Percentiles rank a stretch among this genome's conserved stretches.
These are phyloP conservation scores for Wickerhamomyces chambardii DNA, from an alignment of 805 yeast species.

Conservation along the genomic window DNA sequence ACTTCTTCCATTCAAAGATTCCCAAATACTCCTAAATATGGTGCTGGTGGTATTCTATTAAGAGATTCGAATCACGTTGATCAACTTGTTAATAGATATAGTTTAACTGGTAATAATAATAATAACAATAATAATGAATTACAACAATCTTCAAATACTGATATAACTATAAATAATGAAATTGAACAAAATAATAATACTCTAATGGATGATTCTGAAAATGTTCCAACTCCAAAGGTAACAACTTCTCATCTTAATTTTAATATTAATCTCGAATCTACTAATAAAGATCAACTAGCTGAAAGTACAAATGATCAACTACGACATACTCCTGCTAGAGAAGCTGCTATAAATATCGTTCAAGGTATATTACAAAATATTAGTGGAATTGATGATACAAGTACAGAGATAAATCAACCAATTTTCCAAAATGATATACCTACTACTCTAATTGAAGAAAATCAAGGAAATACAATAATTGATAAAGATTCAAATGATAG, in stretches of 20 bases:
- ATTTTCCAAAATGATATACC: neutral
- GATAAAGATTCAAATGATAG: neutral
- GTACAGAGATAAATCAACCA: neutral
- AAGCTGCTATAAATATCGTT: slow-evolving; percentile 16
- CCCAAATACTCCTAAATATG: slow-evolving; percentile 38
- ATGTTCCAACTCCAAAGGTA: slow-evolving; percentile 15
- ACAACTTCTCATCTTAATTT: too few relatives aligned
- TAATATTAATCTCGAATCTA: too few relatives aligned
- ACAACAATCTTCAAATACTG: neutral
- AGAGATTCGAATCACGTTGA: slow-evolving; percentile 16
- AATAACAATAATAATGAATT: too few relatives aligned
- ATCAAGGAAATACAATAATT: too few relatives aligned
- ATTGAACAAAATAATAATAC: neutral
- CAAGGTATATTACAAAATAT: slow-evolving; percentile 14
- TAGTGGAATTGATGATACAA: slow-evolving; percentile 11
- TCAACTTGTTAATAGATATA: slow-evolving; percentile 9
- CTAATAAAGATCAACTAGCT: slow-evolving; percentile 3
- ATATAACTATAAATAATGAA: neutral
- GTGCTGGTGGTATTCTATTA: slow-evolving; percentile 26
- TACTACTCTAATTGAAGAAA: neutral
- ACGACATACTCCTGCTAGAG: slow-evolving; percentile 11
- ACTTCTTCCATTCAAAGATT: slow-evolving; percentile 23
- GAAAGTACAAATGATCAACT: neutral
- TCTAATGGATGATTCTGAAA: slow-evolving; percentile 15
- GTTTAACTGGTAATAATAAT: slow-evolving; percentile 4